Evolutionary conservation across 495 filamentous ascomycete species (phyloP), one percentile per base, ranked within the genome.

Genomic region (Daldinia bambusicola): DNA sequence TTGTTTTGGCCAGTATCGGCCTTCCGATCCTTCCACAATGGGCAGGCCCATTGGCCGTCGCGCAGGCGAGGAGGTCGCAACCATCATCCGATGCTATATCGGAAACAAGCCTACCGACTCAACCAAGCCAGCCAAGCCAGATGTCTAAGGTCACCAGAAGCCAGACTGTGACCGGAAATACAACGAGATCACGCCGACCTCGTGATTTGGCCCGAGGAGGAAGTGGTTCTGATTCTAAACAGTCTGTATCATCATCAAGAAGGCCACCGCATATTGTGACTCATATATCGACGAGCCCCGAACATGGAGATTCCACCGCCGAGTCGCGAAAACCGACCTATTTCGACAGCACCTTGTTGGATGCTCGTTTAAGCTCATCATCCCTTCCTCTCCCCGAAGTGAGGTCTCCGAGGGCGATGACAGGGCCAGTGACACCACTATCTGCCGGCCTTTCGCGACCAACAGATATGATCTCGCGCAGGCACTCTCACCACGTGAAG

Each of bases 31-130:
- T 88, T 22, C 80, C 87, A n/a, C 81, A 83, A 71, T 87, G 84
- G 84, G 89, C 89, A 14, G 91, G 90, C 2, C 91, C 91, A 0
- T 81, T 93, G 22, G 91, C 91, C 40, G 84, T 93, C 70, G 89
- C 90, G 12, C 91, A 93, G 76, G 90, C 91, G 20, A 82, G 91
- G 41, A 91, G 89, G 75, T 89, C 90, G 22, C 84, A 88, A 63
- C 84, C 86, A 2, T 74, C 78, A 20, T 81, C 84, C 61, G 84
- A 89, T 67, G 80, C 80, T 18, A 85, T 90, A 61, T 81, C 85
- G 34, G 86, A 91, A 53, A 76, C 83, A 62, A 79, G 66, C 82
- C 77, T 77, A 73, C 67, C 75, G 77, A 78, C 74, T 73, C 76
- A 79, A 76, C 70, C 69, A 40, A 62, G 43, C 53, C 62, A 75